Evolutionary conservation across 2,329 filamentous ascomycete genomes (phyloP), one percentile per base, ranked within the genome.

Genomic region (Cladophialophora bantiana): DNA sequence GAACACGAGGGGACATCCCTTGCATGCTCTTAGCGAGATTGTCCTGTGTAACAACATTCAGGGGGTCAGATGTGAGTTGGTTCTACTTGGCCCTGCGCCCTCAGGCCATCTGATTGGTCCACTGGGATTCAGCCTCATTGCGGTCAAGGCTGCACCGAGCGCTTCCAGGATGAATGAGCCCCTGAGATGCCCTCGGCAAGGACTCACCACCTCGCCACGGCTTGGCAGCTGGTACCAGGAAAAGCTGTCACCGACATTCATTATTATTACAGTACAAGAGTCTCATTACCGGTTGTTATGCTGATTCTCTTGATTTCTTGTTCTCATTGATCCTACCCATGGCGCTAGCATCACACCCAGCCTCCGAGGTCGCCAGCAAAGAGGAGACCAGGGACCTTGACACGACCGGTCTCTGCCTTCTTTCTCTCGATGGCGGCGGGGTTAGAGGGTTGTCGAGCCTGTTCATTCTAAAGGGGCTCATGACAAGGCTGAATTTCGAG

Each of bases 391-490:
- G 50, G 20, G 55, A 63, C 36, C 62, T 69, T 20, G 67, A 69
- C 20, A 36, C 48, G 31, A 62, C 55, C 9, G 67, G 64, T 2
- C 60, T 67, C 20, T 67, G 67, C 31, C 61, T 69, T 20, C 38
- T 70, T 20, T 73, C 70, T n/a, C 64, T 68, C 1, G 68, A 70
- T 56, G 69, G 69, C 6, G 68, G 69, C 7, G 65, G 67, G 18
- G 67, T 70, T 7, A 55, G 69, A 31, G 68, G 69, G 1, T 62
- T 71, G 7, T 71, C 69, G 13, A 70, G 61, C 18, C 59, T 70
- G 7, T 64, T 61, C 45, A 70, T 71, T 32, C 56, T 70, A 6
- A 36, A 63, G 12, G 62, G 54, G n/a, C 40, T 70, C 15, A 69
- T 70, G 68, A 45, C 55, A 34, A 54, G 59, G 45, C 59, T 68